Conservation (phyloP, 495 filamentous ascomycete genomes). For the Penicillium waksmanii region DNA sequence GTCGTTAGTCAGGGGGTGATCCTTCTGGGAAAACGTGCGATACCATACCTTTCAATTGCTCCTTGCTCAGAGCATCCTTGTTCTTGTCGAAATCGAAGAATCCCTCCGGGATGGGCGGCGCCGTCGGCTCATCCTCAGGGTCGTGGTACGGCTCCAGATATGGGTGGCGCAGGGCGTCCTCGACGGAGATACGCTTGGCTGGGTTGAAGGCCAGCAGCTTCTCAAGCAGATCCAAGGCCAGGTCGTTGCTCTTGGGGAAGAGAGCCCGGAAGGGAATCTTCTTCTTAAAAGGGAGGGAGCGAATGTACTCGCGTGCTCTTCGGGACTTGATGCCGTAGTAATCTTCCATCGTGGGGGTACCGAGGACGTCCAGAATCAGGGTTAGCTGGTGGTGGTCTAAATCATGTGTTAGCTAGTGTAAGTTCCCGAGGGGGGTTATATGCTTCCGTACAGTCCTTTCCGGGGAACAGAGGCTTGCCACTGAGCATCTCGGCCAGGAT, state of each 20-base stretch:
- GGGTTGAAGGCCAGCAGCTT: conserved; percentile 98
- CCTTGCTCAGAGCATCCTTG: conserved; percentile 98
- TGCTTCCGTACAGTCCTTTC: conserved; percentile 84
- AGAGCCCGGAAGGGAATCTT: conserved; percentile 97
- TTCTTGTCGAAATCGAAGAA: conserved; percentile 99
- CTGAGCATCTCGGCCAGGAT: conserved; percentile 99
- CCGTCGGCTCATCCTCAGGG: conserved; percentile 97
- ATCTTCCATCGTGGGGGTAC: conserved; percentile 99
- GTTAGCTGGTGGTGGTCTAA: conserved; percentile 98
- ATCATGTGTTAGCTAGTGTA: background rate
- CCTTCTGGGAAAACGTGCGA: background rate
- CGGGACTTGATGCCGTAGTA: conserved; percentile 99
- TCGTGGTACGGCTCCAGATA: conserved; percentile 99
- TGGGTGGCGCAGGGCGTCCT: conserved; percentile 95
- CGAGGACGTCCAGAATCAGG: conserved; percentile 95
- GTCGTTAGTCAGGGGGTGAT: background rate
- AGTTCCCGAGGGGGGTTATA: background rate
- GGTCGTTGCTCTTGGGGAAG: conserved; percentile 95
- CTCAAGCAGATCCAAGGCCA: conserved; percentile 92
- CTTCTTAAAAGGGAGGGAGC: conserved; percentile 99
- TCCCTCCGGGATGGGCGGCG: conserved; percentile 93
- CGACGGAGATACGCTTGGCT: conserved; percentile 96
- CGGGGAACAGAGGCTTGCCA: conserved; percentile 97
- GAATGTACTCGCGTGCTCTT: conserved; percentile 97
- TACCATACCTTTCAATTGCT: conserved; percentile 86